Evolutionary conservation across 2,329 filamentous ascomycete species (phyloP).

Genomic region (Aspergillus ibericus): DNA sequence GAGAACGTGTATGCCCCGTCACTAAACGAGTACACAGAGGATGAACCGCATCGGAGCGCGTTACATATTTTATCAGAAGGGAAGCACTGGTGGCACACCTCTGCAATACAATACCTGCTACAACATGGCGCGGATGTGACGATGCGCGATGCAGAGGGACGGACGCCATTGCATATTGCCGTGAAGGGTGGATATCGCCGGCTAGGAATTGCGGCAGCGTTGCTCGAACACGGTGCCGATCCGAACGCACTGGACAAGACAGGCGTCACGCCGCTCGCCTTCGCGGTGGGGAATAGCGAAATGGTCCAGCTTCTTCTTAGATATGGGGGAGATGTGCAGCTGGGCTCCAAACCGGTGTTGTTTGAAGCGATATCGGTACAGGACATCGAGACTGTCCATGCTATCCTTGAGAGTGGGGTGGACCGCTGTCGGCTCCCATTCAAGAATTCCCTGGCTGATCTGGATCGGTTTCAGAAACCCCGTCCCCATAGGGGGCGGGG

Average conservation of each 20-base stretch:
- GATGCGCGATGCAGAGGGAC: background rate
- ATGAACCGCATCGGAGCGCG: background rate
- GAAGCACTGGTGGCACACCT: constrained; percentile 7
- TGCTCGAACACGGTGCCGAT: background rate
- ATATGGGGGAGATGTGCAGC: background rate
- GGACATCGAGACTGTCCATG: background rate
- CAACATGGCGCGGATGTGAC: background rate
- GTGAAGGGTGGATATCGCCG: background rate
- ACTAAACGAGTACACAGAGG: background rate
- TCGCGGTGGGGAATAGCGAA: background rate
- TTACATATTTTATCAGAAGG: background rate
- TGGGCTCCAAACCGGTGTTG: background rate
- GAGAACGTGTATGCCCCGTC: background rate
- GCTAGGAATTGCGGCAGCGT: background rate
- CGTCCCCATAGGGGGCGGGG: no score
- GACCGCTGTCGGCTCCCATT: background rate
- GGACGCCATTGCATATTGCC: background rate
- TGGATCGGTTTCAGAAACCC: background rate
- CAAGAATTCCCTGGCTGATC: background rate
- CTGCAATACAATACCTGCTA: constrained; percentile 2
- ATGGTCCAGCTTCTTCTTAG: background rate
- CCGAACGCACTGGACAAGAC: background rate
- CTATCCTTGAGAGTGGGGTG: background rate
- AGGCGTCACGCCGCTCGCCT: background rate
- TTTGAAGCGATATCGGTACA: background rate